Base-by-base conservation (phyloP, 805 yeast genomes). In the Sungouiella blattae region DNA sequence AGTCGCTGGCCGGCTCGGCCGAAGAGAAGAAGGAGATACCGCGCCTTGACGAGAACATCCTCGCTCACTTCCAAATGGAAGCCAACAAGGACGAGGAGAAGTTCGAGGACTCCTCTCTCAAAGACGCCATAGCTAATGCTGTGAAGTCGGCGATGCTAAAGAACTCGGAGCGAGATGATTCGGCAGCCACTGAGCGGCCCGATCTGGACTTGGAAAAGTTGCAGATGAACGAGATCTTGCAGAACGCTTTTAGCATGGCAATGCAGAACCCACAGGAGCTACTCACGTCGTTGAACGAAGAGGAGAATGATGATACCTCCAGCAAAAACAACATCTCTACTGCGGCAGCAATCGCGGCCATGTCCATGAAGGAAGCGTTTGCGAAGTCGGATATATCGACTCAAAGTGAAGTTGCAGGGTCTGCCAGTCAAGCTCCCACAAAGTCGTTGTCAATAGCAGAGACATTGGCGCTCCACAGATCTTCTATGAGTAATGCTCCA, bases 201-300 rank as follows among this genome's bases (percentile, higher is more conserved):
- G 73, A 64, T 24, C 75, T 66, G 21, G 77, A 74, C 18, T 62
- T 81, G 39, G 86, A 81, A 48, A 69, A 64, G 35, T 50, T 62
- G 36, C 75, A 70, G 39, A 71, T 83, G 77, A 80, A 77, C 48
- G 83, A 77, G 45, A 83, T 83, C 44, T 72, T 83, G 69, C 87
- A 80, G 44, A 81, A 81, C 59, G 93, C 91, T 1, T 71, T 83
- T 62, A 75, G 76, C 30, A 70, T 84, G 81, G 93, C 89, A 0
- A 77, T 78, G 69, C 82, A 77, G 41, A 77, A 80, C 40, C 83
- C 83, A 45, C 53, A 56, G 49, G 57, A 73, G 57, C 49, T 71
- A 49, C 51, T 67, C 60, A 58, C 56, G 3, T 62, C 59, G 30
- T 49, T 54, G 26, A 64, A 55, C 4, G 57, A 55, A 9, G 43